phyloP scores from a whole-genome alignment of 352 stramenopile species.

The Phytophthora quininea region DNA sequence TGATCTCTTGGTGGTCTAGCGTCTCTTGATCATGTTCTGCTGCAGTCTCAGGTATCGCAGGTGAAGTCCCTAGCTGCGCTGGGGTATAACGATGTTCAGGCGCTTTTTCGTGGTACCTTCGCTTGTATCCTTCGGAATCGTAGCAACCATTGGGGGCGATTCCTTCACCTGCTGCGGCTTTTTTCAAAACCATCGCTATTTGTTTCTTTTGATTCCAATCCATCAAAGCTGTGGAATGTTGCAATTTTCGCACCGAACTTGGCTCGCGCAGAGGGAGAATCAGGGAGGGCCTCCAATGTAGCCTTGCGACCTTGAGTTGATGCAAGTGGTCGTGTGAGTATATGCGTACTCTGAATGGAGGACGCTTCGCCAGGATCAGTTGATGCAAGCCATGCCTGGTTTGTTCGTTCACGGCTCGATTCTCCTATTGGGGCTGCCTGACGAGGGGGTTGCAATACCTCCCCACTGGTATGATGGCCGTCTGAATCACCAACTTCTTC shows the following conservation, averaged over 20 bases:
- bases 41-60: slow-evolving; percentile 1
- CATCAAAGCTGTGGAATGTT: slow-evolving; percentile 24
- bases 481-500: slow-evolving; percentile 24
- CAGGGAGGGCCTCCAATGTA: slow-evolving; percentile 35
- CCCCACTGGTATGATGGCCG: not conserved
- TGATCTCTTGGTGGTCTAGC: slow-evolving; percentile 22
- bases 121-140: no score
- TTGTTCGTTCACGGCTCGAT: slow-evolving; percentile 10
- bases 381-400: slow-evolving; percentile 26
- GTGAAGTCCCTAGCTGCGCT: not conserved
- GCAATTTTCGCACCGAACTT: slow-evolving; percentile 11
- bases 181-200: slow-evolving; percentile 6
- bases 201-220: slow-evolving; percentile 8
- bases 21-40: slow-evolving; percentile 21
- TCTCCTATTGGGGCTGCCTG: no score
- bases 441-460: no score
- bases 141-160: no score
- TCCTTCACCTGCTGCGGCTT: slow-evolving; percentile 4
- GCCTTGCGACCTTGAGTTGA: slow-evolving; percentile 32
- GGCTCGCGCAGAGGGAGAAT: slow-evolving; percentile 17
- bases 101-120: not conserved
- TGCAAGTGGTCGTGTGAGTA: slow-evolving; percentile 28
- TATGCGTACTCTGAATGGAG: slow-evolving; percentile 26
- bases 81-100: slow-evolving; percentile 24
- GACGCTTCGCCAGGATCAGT: slow-evolving; percentile 15